These are phyloP conservation scores for Trametes punicea DNA, from an alignment of 768 basidiomycete species.

Conservation along the genomic window DNA sequence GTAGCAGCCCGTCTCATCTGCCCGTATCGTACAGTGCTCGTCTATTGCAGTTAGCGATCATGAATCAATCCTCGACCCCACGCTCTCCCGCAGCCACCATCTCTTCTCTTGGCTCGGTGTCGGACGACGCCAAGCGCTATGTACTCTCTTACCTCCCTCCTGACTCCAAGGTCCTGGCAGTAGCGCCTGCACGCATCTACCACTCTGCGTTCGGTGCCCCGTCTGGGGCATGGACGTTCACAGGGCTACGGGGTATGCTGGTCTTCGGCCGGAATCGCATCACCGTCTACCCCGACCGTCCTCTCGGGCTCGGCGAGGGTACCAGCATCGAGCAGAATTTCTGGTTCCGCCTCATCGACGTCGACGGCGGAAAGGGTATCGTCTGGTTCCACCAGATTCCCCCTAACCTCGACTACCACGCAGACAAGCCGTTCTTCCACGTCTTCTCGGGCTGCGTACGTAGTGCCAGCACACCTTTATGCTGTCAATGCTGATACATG, in stretches of 20 bases:
- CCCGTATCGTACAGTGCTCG: neutral
- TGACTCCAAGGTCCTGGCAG: constrained; percentile 42
- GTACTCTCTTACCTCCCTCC: constrained; percentile 26
- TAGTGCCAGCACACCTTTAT: neutral
- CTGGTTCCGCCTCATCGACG: constrained; percentile 67
- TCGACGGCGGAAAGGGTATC: constrained; percentile 48
- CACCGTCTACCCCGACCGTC: constrained; percentile 20
- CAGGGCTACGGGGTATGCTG: constrained; percentile 57
- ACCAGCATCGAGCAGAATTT: constrained; percentile 35
- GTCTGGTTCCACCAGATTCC: constrained; percentile 70
- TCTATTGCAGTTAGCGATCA: neutral
- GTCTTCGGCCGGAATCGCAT: constrained; percentile 42
- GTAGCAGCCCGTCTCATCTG: neutral
- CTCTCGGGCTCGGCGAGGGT: constrained; percentile 15
- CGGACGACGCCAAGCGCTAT: constrained; percentile 19
- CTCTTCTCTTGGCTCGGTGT: constrained; percentile 12
- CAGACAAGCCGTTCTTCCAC: constrained; percentile 92
- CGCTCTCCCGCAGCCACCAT: constrained; percentile 12
- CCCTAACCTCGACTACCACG: constrained; percentile 61
- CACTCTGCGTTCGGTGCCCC: constrained; percentile 50
- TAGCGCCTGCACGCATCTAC: constrained; percentile 56
- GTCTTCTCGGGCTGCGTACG: constrained; percentile 82
- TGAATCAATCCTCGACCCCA: neutral
- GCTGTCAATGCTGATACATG: neutral
- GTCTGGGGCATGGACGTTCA: constrained; percentile 55